phyloP scores from a whole-genome alignment of 768 basidiomycete species.

The Boletus eberwhitei region DNA sequence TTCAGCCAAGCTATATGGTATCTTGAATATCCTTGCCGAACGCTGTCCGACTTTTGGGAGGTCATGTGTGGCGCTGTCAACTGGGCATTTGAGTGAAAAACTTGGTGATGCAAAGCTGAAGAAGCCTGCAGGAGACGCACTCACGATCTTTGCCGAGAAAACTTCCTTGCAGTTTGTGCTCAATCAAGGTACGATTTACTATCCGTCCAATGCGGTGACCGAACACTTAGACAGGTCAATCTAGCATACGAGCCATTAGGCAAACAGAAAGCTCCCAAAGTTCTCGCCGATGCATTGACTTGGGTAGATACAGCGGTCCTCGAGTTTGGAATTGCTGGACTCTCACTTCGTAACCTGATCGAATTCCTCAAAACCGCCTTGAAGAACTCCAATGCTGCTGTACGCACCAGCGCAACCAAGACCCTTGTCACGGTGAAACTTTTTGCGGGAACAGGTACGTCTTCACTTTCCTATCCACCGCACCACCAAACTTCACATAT shows the following conservation, averaged over 20 bases:
- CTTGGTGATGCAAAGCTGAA: conserved; percentile 95
- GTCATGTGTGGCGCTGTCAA: conserved; percentile 77
- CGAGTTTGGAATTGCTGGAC: conserved; percentile 89
- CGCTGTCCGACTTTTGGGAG: conserved; percentile 80
- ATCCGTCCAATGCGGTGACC: conserved; percentile 5
- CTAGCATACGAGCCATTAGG: conserved; percentile 89
- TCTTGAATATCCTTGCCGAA: conserved; percentile 71
- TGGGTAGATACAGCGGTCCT: conserved; percentile 85
- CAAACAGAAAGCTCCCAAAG: conserved; percentile 97
- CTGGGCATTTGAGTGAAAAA: conserved; percentile 86
- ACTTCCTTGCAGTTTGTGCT: conserved; percentile 94
- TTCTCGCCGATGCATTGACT: conserved; percentile 81
- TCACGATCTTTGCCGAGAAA: conserved; percentile 84
- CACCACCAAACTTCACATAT: neutral
- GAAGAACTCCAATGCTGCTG: conserved; percentile 91
- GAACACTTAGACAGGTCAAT: conserved; percentile 14
- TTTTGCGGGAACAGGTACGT: conserved; percentile 84
- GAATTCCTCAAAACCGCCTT: conserved; percentile 86
- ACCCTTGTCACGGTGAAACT: conserved; percentile 86
- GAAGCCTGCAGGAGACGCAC: conserved; percentile 89
- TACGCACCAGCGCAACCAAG: conserved; percentile 92
- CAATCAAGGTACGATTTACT: conserved; percentile 65
- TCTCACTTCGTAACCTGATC: conserved; percentile 80
- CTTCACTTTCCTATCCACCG: neutral
- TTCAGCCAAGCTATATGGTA: conserved; percentile 81